phyloP scores from a whole-genome alignment of 257 asterid genomes.

The Solanum paucissectum region DNA sequence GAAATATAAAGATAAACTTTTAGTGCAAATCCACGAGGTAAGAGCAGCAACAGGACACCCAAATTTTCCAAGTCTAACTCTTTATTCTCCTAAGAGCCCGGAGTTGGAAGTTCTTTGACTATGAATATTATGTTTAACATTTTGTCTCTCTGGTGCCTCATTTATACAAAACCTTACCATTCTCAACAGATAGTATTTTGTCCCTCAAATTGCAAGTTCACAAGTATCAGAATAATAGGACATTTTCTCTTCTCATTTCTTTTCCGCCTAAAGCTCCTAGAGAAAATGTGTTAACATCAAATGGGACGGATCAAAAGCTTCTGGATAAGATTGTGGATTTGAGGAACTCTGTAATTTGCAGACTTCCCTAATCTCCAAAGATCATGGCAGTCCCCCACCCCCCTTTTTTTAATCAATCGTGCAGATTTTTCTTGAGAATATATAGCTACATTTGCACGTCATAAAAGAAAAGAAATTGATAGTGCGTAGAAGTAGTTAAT shows the following conservation, averaged over 20 bases:
- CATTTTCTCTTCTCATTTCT: not conserved
- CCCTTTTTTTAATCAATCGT: too few relatives aligned
- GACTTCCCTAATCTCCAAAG: not conserved
- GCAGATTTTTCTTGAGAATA: too few relatives aligned
- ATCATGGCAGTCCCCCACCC: not conserved
- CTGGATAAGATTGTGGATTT: not conserved
- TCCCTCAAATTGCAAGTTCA: not conserved
- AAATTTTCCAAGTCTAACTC: not conserved
- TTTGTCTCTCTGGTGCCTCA: not conserved
- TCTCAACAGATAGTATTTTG: not conserved
- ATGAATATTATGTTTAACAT: not conserved
- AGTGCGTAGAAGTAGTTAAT: not conserved
- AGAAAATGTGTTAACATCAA: not conserved
- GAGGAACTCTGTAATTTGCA: not conserved
- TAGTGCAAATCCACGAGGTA: not conserved
- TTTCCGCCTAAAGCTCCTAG: not conserved
- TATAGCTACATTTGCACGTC: not conserved
- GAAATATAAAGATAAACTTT: not conserved
- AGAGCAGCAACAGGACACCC: not conserved
- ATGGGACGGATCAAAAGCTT: not conserved
- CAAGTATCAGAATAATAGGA: not conserved
- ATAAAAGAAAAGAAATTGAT: not conserved
- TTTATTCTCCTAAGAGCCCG: not conserved
- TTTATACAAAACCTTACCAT: not conserved
- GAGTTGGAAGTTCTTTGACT: not conserved